Evolutionary conservation across 257 asterid genomes (phyloP).

Genomic region (Eucommia ulmoides): DNA sequence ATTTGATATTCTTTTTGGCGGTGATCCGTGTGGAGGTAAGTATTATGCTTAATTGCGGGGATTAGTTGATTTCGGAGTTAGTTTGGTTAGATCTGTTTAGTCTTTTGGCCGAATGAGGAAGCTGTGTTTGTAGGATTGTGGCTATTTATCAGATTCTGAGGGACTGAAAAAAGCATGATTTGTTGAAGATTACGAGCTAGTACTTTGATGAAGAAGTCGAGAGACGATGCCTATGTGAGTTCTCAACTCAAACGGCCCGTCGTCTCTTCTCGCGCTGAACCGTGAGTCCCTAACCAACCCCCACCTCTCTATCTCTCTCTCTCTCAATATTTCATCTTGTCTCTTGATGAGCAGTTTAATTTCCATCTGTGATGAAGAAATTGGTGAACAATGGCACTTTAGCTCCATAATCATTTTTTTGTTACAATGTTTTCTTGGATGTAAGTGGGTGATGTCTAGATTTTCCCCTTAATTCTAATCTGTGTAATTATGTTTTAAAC

Average conservation of each 20-base stretch:
- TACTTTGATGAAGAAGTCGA: constrained; percentile 51
- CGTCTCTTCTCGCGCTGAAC: constrained; percentile 42
- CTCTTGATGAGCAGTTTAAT: not conserved
- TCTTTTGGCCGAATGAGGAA: constrained; percentile 4
- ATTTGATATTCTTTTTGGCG: constrained; percentile 27
- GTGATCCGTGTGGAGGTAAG: constrained; percentile 44
- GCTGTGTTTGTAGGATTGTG: constrained; percentile 17
- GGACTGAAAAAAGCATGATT: constrained; percentile 31
- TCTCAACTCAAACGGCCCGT: constrained; percentile 47
- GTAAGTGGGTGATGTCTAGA: not conserved
- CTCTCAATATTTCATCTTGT: not conserved
- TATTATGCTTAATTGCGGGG: constrained; percentile 16
- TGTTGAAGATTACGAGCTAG: constrained; percentile 15
- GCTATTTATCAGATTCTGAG: constrained; percentile 17
- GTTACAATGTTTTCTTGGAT: not conserved
- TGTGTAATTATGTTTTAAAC: too few relatives aligned
- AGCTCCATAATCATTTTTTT: not conserved
- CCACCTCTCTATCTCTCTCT: not conserved
- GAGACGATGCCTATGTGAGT: constrained; percentile 41
- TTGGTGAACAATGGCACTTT: not conserved
- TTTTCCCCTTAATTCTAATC: not conserved
- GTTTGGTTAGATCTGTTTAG: constrained; percentile 40
- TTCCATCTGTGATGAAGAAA: not conserved
- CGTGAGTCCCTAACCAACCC: constrained; percentile 41
- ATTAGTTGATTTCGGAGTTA: constrained; percentile 21